Conservation (phyloP, 2,329 filamentous ascomycete species). For the Fusarium pseudograminearum region DNA sequence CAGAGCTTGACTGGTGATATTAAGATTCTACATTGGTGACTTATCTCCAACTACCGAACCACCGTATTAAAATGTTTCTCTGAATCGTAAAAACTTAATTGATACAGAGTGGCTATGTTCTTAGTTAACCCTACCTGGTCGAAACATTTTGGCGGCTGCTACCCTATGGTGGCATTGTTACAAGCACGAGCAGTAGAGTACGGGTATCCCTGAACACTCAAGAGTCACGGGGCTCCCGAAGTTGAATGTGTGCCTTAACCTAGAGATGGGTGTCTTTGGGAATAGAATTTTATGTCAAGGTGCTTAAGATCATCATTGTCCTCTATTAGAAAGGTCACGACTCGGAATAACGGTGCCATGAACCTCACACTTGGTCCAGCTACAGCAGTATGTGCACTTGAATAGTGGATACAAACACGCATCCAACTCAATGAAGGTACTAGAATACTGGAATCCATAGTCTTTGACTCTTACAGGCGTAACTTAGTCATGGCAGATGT, state of each 20-base stretch:
- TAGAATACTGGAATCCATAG: too few species aligned
- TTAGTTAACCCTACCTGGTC: neutral
- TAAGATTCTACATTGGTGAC: neutral
- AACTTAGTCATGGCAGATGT: too few species aligned
- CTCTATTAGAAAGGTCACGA: too few species aligned
- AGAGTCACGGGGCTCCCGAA: neutral
- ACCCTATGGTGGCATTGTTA: neutral
- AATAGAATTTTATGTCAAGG: neutral
- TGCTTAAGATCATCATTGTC: neutral
- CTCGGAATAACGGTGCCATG: accelerated
- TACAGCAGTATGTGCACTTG: too few species aligned
- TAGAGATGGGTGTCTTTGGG: neutral
- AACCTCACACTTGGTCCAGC: neutral
- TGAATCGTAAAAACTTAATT: neutral
- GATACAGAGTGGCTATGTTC: neutral
- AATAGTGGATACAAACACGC: too few species aligned
- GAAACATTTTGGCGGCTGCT: neutral
- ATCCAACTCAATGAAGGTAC: too few species aligned
- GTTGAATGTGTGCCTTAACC: neutral
- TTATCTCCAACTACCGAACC: neutral
- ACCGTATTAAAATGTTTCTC: neutral
- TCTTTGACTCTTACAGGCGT: too few species aligned
- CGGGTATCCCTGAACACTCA: neutral
- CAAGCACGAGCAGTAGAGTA: neutral
- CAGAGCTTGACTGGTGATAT: neutral